Base-by-base conservation (phyloP, 2,329 filamentous ascomycete genomes). In the Pseudocercospora ulei region DNA sequence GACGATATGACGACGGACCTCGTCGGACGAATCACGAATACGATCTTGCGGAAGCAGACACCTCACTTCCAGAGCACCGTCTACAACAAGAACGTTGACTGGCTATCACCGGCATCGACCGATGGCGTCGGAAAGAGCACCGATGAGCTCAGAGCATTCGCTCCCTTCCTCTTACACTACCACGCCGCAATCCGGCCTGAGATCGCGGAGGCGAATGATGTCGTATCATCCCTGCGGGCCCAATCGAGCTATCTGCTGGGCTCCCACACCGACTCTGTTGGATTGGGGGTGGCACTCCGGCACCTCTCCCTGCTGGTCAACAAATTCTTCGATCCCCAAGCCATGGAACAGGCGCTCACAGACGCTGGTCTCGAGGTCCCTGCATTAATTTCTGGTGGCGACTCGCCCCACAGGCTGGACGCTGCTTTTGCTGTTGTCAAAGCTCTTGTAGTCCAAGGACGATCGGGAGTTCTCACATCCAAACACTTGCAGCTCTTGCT, bases 341-440 rank as follows among this genome's bases (percentile, higher is more conserved):
- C 58, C 6, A 53, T 68, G 27, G 63, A 62, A 43, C 53, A 55
- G 3, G 59, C 57, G 8, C 40, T 62, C 4, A 25, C 48, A 19
- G 45, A 48, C 12, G 47, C 50, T 5, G 47, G 44, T 9, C 43
- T 60, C 5, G 55, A 58, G 37, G 57, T 68, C 39, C 57, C 62
- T n/a, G 51, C 57, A 1, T 50, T 69, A 2, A 55, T 67, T 7
- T 46, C 57, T 51, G 35, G 49, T 54, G 41, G 50, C 3, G 43
- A 56, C 13, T 61, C 56, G 19, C 54, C 62, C 4, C 57, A 63
- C 36, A 62, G 61, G 19, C 68, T 78, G 48, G 66, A 68, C 13
- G 66, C 74, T 12, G 63, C 73, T 28, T 78, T 80, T 56, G 74
- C 75, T 51, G 62, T 78, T 24, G 61, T 71, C 5, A 80, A 78